A percentile compares a stretch with the other conserved stretches of the same genome.
phyloP scores from a whole-genome alignment of 768 basidiomycete genomes.

The Boletus huronensis region DNA sequence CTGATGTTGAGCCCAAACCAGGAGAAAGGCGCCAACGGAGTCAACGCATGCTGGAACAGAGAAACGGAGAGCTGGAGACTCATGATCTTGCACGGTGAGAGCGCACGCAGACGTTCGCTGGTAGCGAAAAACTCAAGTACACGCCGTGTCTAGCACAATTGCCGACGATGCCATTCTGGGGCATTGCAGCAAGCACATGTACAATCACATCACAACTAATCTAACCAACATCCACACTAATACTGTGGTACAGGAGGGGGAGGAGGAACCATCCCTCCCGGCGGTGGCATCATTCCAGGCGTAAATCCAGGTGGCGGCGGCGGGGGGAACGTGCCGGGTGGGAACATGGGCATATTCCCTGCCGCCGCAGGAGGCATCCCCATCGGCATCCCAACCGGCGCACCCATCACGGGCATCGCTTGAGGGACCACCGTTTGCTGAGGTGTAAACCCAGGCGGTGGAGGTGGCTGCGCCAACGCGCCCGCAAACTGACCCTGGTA shows the following conservation, averaged over 20 bases:
- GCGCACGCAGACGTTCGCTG: neutral
- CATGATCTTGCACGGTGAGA: constrained; percentile 21
- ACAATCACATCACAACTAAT: neutral
- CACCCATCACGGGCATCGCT: constrained; percentile 35
- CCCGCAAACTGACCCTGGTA: constrained; percentile 95
- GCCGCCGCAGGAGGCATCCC: constrained; percentile 36
- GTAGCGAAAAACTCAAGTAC: too few species aligned
- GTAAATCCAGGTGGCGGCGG: constrained; percentile 69
- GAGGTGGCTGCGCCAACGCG: constrained; percentile 75
- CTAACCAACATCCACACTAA: constrained; percentile 17
- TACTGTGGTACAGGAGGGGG: constrained; percentile 41
- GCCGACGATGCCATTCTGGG: constrained; percentile 6
- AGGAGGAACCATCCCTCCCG: constrained; percentile 40
- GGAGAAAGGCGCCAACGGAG: constrained; percentile 62
- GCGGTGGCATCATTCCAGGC: constrained; percentile 39
- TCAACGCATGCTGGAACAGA: constrained; percentile 50
- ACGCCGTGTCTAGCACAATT: neutral
- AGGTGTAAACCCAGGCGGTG: constrained; percentile 74
- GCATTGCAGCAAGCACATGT: neutral
- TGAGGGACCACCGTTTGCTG: constrained; percentile 64
- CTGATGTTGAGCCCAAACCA: constrained; percentile 61
- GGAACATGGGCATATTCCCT: constrained; percentile 44
- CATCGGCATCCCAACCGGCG: constrained; percentile 30
- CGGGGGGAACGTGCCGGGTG: constrained; percentile 47
- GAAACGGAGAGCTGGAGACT: constrained; percentile 41